Base-by-base conservation (phyloP, 768 basidiomycete genomes). In the Russula abietina region DNA sequence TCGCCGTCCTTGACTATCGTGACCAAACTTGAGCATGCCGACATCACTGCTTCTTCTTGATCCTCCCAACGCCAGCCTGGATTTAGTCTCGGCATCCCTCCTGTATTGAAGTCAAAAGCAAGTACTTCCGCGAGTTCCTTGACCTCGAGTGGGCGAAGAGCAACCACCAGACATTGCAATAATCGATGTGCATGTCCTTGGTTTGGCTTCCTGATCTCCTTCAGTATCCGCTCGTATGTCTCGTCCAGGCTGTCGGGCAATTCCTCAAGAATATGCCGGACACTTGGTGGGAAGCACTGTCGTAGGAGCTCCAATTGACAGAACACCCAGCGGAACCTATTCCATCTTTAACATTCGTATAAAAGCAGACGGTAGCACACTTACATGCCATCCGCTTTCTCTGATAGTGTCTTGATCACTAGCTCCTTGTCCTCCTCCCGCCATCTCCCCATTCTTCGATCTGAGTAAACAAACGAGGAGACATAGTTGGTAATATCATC, bases 171-270 rank as follows among this genome's bases (percentile, higher is more conserved):
- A 36, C 51, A 60, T 46, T 60, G 59, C 22, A 60, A 54, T 14
- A 60, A n/a, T 33, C 50, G 59, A 26, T 43, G 51, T 2, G 59
- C 59, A 46, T 54, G 41, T 36, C 32, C 17, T 32, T 43, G 32
- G 14, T 60, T 54, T 16, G 59, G 22, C 19, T 54, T 45, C 19
- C 41, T 24, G 22, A 60, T 60, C 9, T 54, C 51, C 39, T 26
- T n/a, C 17, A 60, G 19, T 43, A 60, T 53, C 11, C 52, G 59
- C 30, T 53, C 51, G 30, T 60, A 60, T 9, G 59, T 60, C 30
- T 46, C 59, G 5, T 60, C 59, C 9, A 60, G 14, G 17, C 39
- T 38, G 1, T 46, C 32, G 0, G 59, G 50, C 19, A 60, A 45
- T 4, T 52, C 51, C 0, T 60, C 59, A 11, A 60, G n/a, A 24